Conservation (phyloP, 1,139 yeast species). For the Wickerhamomyces sp. region DNA sequence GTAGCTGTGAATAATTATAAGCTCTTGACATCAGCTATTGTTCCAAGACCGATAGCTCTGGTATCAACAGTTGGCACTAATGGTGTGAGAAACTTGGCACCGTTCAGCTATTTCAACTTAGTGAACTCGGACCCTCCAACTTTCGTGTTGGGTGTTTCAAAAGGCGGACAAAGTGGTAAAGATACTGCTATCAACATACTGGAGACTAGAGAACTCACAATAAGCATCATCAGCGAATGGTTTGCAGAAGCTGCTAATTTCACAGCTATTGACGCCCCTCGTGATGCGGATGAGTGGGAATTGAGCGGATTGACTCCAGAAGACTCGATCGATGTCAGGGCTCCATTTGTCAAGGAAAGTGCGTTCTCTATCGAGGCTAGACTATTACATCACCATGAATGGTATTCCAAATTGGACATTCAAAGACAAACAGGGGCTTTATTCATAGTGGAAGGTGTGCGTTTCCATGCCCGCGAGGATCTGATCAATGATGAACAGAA, state of each 20-base stretch:
- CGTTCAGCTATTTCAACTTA: constrained; percentile 52
- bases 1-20: constrained; percentile 44
- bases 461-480: constrained; percentile 56
- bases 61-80: constrained; percentile 41
- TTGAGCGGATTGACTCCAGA: constrained; percentile 50
- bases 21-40: constrained; percentile 43
- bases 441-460: constrained; percentile 49
- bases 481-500: constrained; percentile 38
- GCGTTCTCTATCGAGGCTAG: constrained; percentile 59
- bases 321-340: constrained; percentile 41
- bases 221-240: constrained; percentile 61
- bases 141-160: constrained; percentile 45
- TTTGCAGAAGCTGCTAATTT: constrained; percentile 60
- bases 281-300: constrained; percentile 50
- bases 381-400: constrained; percentile 40
- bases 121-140: constrained; percentile 56
- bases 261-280: constrained; percentile 45
- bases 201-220: constrained; percentile 51
- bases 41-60: constrained; percentile 60
- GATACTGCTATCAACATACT: constrained; percentile 47
- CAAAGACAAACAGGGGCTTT: constrained; percentile 36
- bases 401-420: constrained; percentile 39
- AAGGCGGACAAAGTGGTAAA: constrained; percentile 32
- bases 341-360: constrained; percentile 57
- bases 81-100: constrained; percentile 50